Evolutionary conservation across 768 basidiomycete genomes (phyloP), one percentile per base, ranked within the genome.

Genomic region (Tricholoma sp.): DNA sequence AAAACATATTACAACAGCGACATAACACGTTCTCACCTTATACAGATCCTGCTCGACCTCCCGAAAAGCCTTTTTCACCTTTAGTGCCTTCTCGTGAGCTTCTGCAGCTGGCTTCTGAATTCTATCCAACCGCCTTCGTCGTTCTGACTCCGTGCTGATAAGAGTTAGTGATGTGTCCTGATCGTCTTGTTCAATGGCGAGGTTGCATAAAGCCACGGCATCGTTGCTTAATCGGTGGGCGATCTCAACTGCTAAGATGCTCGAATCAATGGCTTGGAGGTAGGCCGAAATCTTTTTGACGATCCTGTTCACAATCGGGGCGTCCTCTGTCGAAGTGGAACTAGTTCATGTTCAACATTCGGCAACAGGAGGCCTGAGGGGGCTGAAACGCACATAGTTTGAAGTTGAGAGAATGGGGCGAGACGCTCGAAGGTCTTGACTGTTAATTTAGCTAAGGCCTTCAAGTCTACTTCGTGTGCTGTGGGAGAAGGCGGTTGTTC

Each of bases 401-500:
- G 66, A 43, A 74, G 61, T 12, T 63, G 65, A 16, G 66, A 68
- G 55, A 73, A 76, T 10, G 73, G 73, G 4, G 69, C 71, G 16
- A 76, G 66, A 8, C 74, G 69, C 51, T 76, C 72, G n/a, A 74
- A 64, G 3, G 72, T 70, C 59, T 74, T 76, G 29, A 69, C 61
- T 1, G 72, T 74, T 9, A 64, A 64, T 43, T 64, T 67, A 4
- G 71, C 74, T 11, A 71, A 50, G 24, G 29, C 47, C 7, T 50
- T n/a, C 16, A 29, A 31, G 47, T 50, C 27, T 18, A 50, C 9
- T 7, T 50, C 47, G 18, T 50, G 47, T 18, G 27, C n/a, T 14
- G 47, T 10, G 7, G 24, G 12, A 3, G 47, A 50, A n/a, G 27
- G 8, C 5, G 29, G 16, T 31, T 50, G 47, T 22, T 47, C 46